Evolutionary conservation across 495 filamentous ascomycete species (phyloP).

Genomic region (Chlorociboria aeruginascens): DNA sequence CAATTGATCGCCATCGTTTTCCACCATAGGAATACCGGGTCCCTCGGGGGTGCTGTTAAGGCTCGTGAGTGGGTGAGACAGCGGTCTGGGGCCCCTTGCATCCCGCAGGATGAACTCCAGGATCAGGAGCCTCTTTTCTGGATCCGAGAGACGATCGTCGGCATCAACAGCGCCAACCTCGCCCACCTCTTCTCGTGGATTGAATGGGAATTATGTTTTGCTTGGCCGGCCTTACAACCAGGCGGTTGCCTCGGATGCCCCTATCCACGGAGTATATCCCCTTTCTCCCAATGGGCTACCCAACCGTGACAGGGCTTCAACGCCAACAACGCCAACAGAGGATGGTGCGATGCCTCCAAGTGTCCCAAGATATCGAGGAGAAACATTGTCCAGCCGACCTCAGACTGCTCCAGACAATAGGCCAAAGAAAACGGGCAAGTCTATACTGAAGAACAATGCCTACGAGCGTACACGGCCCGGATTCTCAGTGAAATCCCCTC

Average conservation of each 20-base stretch:
- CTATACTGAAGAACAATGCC: not conserved
- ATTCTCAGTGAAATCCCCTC: slow-evolving; percentile 14
- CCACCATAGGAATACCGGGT: too few species aligned
- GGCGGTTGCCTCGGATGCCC: slow-evolving; percentile 12
- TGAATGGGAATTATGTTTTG: too few species aligned
- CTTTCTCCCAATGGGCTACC: slow-evolving; percentile 20
- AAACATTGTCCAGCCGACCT: not conserved
- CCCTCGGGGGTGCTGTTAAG: too few species aligned
- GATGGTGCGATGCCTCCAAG: not conserved
- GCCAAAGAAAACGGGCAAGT: too few species aligned
- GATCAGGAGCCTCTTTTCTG: slow-evolving; percentile 9
- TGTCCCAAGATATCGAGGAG: slow-evolving; percentile 3
- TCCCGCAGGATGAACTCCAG: slow-evolving; percentile 6
- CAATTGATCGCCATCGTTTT: too few species aligned
- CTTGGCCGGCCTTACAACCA: slow-evolving; percentile 18
- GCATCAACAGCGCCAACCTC: slow-evolving; percentile 3
- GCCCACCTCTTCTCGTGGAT: not conserved
- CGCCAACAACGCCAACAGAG: not conserved
- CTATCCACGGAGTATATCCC: slow-evolving; percentile 21
- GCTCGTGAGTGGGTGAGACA: not conserved
- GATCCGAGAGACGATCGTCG: not conserved
- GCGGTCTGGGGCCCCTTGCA: not conserved
- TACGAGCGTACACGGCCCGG: slow-evolving; percentile 11
- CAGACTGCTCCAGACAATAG: too few species aligned
- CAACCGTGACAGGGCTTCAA: not conserved